A percentile compares a stretch with the other conserved stretches of the same genome.
phyloP scores from a whole-genome alignment of 2,329 filamentous ascomycete species.

The Ramichloridium luteum region DNA sequence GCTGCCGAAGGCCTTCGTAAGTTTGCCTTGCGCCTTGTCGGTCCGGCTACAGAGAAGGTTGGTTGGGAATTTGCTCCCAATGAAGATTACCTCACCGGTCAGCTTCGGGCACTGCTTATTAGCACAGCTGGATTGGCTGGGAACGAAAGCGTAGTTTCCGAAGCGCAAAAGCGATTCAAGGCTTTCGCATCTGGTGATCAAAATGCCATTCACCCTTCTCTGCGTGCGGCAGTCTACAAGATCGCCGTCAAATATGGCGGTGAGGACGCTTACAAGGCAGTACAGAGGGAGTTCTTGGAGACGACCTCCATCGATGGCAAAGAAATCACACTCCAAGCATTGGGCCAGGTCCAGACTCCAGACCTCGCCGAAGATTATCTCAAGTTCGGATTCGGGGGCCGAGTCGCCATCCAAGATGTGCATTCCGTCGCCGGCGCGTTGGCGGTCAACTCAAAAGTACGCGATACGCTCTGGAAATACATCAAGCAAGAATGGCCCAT shows the following conservation, averaged over 20 bases:
- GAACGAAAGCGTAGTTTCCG: constrained; percentile 57
- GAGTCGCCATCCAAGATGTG: constrained; percentile 77
- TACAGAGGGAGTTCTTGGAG: constrained; percentile 74
- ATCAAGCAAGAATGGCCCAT: constrained; percentile 72
- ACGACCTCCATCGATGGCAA: constrained; percentile 84
- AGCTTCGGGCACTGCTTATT: constrained; percentile 74
- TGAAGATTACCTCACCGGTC: constrained; percentile 71
- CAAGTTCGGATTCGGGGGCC: constrained; percentile 66
- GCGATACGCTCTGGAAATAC: constrained; percentile 71
- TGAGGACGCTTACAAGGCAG: constrained; percentile 54
- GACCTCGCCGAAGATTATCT: constrained; percentile 57
- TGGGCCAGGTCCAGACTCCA: constrained; percentile 60
- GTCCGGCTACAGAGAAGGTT: constrained; percentile 61
- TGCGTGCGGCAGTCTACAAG: constrained; percentile 69
- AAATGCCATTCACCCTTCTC: constrained; percentile 63
- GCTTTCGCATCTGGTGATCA: constrained; percentile 60
- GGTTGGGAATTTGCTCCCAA: constrained; percentile 72
- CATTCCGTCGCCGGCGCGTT: constrained; percentile 68
- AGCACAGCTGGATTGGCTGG: constrained; percentile 61
- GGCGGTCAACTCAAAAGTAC: constrained; percentile 58
- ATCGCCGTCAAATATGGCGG: constrained; percentile 64
- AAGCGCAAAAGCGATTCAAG: constrained; percentile 68
- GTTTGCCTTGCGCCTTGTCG: constrained; percentile 67
- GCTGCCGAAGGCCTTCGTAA: constrained; percentile 62
- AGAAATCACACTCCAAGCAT: constrained; percentile 65